Conservation (phyloP, 1,284 basidiomycete species). For the Ustilago shanxiensis region DNA sequence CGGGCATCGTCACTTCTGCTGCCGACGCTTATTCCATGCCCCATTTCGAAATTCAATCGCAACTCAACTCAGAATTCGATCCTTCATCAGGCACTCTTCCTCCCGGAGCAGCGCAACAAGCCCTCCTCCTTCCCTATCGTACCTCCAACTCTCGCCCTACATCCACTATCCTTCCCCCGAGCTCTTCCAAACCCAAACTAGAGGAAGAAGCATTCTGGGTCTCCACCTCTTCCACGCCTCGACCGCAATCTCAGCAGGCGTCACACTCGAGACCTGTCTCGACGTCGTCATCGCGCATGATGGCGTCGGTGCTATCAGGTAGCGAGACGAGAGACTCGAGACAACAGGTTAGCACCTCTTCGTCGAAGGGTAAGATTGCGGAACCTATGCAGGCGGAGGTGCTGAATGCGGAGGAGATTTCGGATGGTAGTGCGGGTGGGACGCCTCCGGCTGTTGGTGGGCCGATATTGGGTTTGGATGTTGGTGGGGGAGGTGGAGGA, state of each 20-base stretch:
- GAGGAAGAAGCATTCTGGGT: constrained; percentile 53
- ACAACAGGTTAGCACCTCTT: constrained; percentile 32
- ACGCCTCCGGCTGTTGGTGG: constrained; percentile 14
- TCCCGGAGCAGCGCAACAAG: constrained; percentile 43
- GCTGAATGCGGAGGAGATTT: constrained; percentile 30
- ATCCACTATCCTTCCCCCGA: constrained; percentile 2
- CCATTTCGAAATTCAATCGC: neutral
- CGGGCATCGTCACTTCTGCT: constrained; percentile 12
- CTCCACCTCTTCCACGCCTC: constrained; percentile 22
- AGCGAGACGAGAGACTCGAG: constrained; percentile 27
- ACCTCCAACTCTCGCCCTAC: constrained; percentile 4
- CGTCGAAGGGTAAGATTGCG: constrained; percentile 26
- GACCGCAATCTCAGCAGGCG: constrained; percentile 25
- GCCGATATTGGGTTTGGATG: neutral
- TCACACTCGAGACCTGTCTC: constrained; percentile 17
- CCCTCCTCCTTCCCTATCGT: constrained; percentile 31
- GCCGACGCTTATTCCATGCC: constrained; percentile 37
- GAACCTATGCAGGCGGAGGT: constrained; percentile 55
- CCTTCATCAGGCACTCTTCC: constrained; percentile 40
- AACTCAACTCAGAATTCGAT: constrained; percentile 22
- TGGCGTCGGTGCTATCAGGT: constrained; percentile 20
- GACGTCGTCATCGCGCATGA: constrained; percentile 20
- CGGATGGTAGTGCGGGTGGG: constrained; percentile 18
- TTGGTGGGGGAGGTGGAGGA: neutral
- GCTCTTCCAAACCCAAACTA: constrained; percentile 22